Percentiles rank a stretch among this genome's conserved stretches.
These are phyloP conservation scores for Wakefieldia striispora DNA, from an alignment of 768 basidiomycete genomes.

Conservation along the genomic window DNA sequence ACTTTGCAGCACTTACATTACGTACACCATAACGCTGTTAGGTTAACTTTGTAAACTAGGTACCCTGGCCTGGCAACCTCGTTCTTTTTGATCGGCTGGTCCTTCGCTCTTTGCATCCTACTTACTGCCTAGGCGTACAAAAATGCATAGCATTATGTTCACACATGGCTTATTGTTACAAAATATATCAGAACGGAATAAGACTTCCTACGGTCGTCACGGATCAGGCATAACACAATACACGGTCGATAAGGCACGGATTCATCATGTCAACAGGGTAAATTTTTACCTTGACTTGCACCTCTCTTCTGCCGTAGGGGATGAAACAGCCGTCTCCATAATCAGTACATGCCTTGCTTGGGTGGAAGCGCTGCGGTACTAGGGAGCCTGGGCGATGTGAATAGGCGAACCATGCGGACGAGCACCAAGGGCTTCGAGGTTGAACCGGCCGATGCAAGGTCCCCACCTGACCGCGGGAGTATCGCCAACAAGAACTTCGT, in stretches of 20 bases:
- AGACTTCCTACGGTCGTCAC: too few species aligned
- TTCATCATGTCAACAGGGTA: too few species aligned
- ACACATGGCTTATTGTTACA: too few species aligned
- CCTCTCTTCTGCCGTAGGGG: slow-evolving; percentile 50
- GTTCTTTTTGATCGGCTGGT: background rate
- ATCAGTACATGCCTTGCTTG: slow-evolving; percentile 60
- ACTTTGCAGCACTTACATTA: background rate
- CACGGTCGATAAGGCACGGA: background rate
- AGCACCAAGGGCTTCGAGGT: slow-evolving; percentile 49
- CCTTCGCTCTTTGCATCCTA: background rate
- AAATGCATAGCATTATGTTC: too few species aligned
- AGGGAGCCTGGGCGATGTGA: slow-evolving; percentile 57
- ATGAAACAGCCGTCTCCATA: slow-evolving; percentile 56
- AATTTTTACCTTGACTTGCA: slow-evolving; percentile 42
- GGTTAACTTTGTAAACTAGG: too few species aligned
- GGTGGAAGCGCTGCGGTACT: slow-evolving; percentile 51
- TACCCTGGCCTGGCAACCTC: background rate
- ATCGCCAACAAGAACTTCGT: slow-evolving; percentile 72
- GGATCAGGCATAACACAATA: too few species aligned
- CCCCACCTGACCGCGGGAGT: slow-evolving; percentile 59
- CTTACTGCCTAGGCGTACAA: too few species aligned
- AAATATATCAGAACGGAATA: too few species aligned
- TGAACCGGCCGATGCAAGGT: slow-evolving; percentile 42
- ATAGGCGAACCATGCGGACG: slow-evolving; percentile 52
- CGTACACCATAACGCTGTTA: too few species aligned